These are phyloP conservation scores for Pyrenophora graminea DNA, from an alignment of 2,329 filamentous ascomycete species.

Conservation along the genomic window DNA sequence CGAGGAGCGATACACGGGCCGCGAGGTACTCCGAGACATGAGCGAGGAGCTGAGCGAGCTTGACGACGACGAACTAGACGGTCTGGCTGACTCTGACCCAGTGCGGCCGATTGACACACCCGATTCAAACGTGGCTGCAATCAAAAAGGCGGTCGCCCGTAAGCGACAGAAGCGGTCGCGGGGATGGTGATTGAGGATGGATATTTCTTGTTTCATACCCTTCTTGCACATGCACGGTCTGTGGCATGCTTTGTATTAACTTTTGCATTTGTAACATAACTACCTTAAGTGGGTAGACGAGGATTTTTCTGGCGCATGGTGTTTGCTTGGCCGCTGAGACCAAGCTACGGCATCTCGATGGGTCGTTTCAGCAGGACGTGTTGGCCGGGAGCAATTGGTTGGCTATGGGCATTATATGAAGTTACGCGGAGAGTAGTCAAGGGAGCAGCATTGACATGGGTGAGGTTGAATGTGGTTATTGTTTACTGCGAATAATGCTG, in stretches of 20 bases:
- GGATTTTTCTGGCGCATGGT: slow-evolving; percentile 21
- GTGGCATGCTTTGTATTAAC: slow-evolving; percentile 24
- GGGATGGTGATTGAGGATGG: slow-evolving; percentile 22
- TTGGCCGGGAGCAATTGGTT: slow-evolving; percentile 25
- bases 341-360: slow-evolving; percentile 5
- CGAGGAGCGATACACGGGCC: slow-evolving; percentile 71
- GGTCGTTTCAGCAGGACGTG: slow-evolving; percentile 19
- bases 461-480: slow-evolving; percentile 1
- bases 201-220: slow-evolving; percentile 6
- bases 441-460: neutral
- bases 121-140: slow-evolving; percentile 29
- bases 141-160: slow-evolving; percentile 34
- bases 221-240: slow-evolving; percentile 14
- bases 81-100: slow-evolving; percentile 49
- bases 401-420: slow-evolving; percentile 1
- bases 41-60: slow-evolving; percentile 91
- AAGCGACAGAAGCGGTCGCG: slow-evolving; percentile 39
- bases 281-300: slow-evolving; percentile 12
- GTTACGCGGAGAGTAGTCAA: slow-evolving; percentile 12
- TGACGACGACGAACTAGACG: slow-evolving; percentile 85
- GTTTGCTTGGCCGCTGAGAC: slow-evolving; percentile 2
- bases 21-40: slow-evolving; percentile 71
- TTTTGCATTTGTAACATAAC: slow-evolving; percentile 27
- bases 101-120: slow-evolving; percentile 31
- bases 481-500: neutral